Conservation (phyloP, 2,329 filamentous ascomycete species). For the Endothia cerciana region DNA sequence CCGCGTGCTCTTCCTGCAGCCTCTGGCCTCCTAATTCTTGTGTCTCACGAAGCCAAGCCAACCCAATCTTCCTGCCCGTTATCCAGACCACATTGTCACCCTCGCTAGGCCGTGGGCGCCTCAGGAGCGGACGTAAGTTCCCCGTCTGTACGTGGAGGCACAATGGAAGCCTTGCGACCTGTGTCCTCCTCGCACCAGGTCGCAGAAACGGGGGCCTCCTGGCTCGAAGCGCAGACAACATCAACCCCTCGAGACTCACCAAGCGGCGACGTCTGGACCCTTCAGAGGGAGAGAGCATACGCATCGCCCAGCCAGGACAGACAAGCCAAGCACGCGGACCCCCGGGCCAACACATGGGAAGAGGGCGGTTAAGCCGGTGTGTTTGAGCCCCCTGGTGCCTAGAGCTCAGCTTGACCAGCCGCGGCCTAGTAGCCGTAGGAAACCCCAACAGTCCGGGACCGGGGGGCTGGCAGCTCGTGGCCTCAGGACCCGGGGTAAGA, state of each 20-base stretch:
- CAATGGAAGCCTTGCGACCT: not conserved
- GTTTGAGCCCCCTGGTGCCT: constrained; percentile 8
- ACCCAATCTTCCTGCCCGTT: not conserved
- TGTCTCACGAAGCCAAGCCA: not conserved
- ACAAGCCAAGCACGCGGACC: no score
- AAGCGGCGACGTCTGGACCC: no score
- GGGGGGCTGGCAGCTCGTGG: not conserved
- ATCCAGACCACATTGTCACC: not conserved
- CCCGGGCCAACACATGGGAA: no score
- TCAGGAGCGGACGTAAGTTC: not conserved
- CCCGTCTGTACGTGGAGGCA: not conserved
- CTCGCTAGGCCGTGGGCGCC: not conserved
- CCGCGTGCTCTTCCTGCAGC: not conserved
- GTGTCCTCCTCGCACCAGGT: not conserved
- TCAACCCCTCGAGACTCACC: no score
- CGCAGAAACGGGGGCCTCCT: no score
- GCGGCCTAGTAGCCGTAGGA: not conserved
- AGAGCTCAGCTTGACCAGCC: not conserved
- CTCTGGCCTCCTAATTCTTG: not conserved
- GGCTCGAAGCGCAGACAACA: no score
- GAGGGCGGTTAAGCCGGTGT: not conserved
- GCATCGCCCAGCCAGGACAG: no score
- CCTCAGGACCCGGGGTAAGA: constrained; percentile 5
- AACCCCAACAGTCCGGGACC: constrained; percentile 5
- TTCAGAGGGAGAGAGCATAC: no score